phyloP scores from a whole-genome alignment of 345 rosid genomes.

The Lumnitzera littorea region DNA sequence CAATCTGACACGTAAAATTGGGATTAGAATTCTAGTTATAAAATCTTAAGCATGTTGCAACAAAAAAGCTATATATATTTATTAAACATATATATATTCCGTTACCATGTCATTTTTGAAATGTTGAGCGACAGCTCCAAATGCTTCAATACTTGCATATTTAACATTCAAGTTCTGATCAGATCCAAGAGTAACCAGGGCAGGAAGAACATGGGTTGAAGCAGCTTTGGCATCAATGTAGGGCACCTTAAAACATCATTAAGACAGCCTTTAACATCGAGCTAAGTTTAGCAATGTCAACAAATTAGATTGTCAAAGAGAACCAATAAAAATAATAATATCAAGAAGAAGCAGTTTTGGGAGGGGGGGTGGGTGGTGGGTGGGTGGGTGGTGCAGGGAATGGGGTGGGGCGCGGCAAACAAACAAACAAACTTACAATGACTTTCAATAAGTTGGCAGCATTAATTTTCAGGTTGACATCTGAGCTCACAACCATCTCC shows the following conservation, averaged over 20 bases:
- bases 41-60: constrained; percentile 3
- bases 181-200: constrained; percentile 91
- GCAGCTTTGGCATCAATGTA: constrained; percentile 76
- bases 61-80: background rate
- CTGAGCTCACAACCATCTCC: constrained; percentile 96
- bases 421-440: constrained; percentile 50
- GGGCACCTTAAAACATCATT: constrained; percentile 44
- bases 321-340: background rate
- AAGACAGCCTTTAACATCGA: background rate
- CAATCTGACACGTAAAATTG: constrained; percentile 50
- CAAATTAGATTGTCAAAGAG: too few species aligned
- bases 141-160: constrained; percentile 94
- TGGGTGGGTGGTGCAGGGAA: too few species aligned
- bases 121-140: constrained; percentile 94
- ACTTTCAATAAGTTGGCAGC: constrained; percentile 78
- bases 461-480: constrained; percentile 64
- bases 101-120: constrained; percentile 84
- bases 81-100: too few species aligned
- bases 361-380: too few species aligned
- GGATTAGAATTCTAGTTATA: constrained; percentile 9
- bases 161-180: constrained; percentile 86
- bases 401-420: too few species aligned
- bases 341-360: too few species aligned
- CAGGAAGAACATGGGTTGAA: constrained; percentile 79
- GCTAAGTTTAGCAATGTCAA: too few species aligned